Evolutionary conservation across 202 grass and related monocot genomes (phyloP).

Genomic region (Saccharum hybrid): DNA sequence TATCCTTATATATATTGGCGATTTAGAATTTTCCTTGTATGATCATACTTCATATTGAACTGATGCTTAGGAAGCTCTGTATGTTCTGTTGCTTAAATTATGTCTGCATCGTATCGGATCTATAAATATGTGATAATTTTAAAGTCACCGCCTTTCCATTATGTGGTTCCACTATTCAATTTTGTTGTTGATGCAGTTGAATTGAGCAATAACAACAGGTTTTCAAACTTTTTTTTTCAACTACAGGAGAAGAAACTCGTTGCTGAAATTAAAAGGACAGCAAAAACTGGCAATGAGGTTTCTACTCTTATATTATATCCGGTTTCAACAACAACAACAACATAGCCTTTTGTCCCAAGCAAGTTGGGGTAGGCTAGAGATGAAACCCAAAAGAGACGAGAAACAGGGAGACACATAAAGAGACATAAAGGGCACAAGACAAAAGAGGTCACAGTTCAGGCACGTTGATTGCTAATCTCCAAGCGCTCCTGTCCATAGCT

Average conservation of each 20-base stretch:
- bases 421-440: too few species aligned
- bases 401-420: too few species aligned
- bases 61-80: slow-evolving; percentile 10
- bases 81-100: slow-evolving; percentile 4
- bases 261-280: slow-evolving; percentile 95
- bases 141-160: slow-evolving; percentile 13
- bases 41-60: slow-evolving; percentile 10
- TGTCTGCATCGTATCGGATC: slow-evolving; percentile 19
- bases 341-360: too few species aligned
- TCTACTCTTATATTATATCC: slow-evolving; percentile 38
- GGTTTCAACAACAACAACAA: too few species aligned
- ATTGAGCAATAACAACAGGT: background rate
- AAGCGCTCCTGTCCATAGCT: too few species aligned
- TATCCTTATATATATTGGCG: background rate
- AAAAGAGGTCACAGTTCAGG: too few species aligned
- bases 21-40: slow-evolving; percentile 14
- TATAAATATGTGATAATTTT: background rate
- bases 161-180: background rate
- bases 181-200: slow-evolving; percentile 35
- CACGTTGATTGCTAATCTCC: too few species aligned
- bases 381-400: too few species aligned
- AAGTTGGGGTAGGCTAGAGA: too few species aligned
- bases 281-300: slow-evolving; percentile 98
- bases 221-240: slow-evolving; percentile 26
- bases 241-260: slow-evolving; percentile 91